A percentile compares a stretch with the other conserved stretches of the same genome.
Conservation (phyloP, 129 eudicot species). For the Artemisia annua region DNA sequence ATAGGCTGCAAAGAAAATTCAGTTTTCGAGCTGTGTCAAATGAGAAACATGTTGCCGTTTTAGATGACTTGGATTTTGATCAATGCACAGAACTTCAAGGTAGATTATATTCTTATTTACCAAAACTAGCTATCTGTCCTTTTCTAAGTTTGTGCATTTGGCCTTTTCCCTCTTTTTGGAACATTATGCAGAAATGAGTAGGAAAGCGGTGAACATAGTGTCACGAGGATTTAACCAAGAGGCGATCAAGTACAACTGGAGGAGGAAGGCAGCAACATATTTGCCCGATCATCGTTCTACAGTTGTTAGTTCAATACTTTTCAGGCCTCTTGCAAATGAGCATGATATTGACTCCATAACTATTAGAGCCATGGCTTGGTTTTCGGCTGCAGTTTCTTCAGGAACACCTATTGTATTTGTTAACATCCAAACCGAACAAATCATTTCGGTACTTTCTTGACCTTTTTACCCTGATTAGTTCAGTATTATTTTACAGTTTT, state of each 20-base stretch:
- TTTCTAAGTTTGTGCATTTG: not conserved
- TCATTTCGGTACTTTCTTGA: slow-evolving; percentile 35
- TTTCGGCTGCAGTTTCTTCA: slow-evolving; percentile 60
- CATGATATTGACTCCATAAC: slow-evolving; percentile 34
- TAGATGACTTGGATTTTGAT: slow-evolving; percentile 52
- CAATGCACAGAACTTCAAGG: slow-evolving; percentile 61
- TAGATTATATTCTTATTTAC: not conserved
- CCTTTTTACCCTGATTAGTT: not conserved
- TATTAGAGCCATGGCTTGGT: slow-evolving; percentile 65
- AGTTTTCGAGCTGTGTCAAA: slow-evolving; percentile 53
- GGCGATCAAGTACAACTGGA: slow-evolving; percentile 55
- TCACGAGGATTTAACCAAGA: slow-evolving; percentile 42
- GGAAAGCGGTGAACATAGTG: slow-evolving; percentile 45
- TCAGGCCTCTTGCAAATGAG: slow-evolving; percentile 51
- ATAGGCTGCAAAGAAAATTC: slow-evolving; percentile 39
- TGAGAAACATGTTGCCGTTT: slow-evolving; percentile 56
- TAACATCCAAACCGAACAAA: slow-evolving; percentile 65
- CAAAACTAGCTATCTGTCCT: not conserved
- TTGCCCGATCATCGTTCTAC: slow-evolving; percentile 49
- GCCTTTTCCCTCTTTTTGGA: no score
- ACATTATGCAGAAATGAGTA: slow-evolving; percentile 46
- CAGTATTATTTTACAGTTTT: no score
- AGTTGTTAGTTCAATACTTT: slow-evolving; percentile 50
- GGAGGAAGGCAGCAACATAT: slow-evolving; percentile 43
- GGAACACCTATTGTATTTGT: slow-evolving; percentile 58